phyloP scores from a whole-genome alignment of 208 protist species.

The Leishmania gerbilli region DNA sequence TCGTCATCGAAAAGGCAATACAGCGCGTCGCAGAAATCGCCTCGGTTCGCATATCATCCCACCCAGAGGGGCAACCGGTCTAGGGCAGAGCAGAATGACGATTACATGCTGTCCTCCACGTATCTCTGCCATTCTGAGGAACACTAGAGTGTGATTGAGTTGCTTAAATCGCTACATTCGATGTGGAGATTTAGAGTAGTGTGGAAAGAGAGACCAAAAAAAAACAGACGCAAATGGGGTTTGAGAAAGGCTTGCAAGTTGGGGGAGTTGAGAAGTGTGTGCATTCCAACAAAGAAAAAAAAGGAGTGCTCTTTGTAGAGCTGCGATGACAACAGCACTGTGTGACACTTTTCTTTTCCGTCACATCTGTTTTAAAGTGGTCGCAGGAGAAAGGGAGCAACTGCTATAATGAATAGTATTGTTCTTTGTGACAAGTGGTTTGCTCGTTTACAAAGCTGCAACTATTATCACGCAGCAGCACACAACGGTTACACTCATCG shows the following conservation, averaged over 20 bases:
- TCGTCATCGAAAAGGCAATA: not conserved
- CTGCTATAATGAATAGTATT: constrained; percentile 1
- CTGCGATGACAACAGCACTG: not conserved
- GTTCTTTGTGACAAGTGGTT: constrained; percentile 1
- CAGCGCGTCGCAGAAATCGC: not conserved
- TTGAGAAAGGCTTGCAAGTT: not conserved
- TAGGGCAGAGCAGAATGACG: not conserved
- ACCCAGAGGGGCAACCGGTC: not conserved
- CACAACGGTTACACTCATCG: constrained; percentile 29
- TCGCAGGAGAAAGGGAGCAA: not conserved
- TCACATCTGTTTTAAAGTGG: not conserved
- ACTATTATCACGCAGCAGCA: constrained; percentile 32
- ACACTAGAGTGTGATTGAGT: not conserved
- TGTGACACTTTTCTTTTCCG: not conserved
- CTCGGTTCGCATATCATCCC: not conserved
- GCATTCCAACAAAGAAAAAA: not conserved
- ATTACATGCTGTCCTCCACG: not conserved
- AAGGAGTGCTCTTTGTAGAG: not conserved
- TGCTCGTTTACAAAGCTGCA: constrained; percentile 19
- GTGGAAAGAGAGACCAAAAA: constrained; percentile 3
- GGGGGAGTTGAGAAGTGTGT: not conserved
- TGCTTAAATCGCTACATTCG: not conserved
- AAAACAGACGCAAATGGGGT: not conserved
- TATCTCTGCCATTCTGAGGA: not conserved
- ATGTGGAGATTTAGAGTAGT: not conserved